These are phyloP conservation scores for Cenococcum geophilum DNA, from an alignment of 495 filamentous ascomycete genomes.

Conservation along the genomic window DNA sequence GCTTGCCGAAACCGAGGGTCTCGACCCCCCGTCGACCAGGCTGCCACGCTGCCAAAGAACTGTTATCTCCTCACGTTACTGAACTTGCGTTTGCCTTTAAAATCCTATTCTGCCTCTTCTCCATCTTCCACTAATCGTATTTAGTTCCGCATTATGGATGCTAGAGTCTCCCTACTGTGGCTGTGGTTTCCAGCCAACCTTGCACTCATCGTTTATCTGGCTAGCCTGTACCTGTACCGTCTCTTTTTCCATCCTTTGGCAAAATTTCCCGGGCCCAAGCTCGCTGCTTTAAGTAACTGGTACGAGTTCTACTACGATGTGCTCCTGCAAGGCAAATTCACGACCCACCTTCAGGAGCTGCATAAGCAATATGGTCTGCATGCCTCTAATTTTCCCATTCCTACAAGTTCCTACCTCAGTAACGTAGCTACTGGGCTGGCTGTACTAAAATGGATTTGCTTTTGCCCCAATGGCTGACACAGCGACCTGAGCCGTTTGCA, in stretches of 20 bases:
- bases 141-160: too few relatives aligned
- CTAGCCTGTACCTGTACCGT: conserved; percentile 4
- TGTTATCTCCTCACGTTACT: too few relatives aligned
- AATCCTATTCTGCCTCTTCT: too few relatives aligned
- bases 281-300: conserved; percentile 12
- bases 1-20: too few relatives aligned
- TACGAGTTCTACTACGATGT: conserved; percentile 21
- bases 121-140: too few relatives aligned
- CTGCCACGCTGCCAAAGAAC: too few relatives aligned
- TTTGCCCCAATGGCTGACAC: background rate
- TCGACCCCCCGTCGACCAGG: too few relatives aligned
- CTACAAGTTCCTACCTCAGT: background rate
- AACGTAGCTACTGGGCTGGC: background rate
- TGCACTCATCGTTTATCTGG: background rate
- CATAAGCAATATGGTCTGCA: conserved; percentile 13
- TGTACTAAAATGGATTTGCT: too few relatives aligned
- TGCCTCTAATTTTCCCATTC: background rate
- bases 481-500: background rate
- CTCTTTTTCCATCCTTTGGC: conserved; percentile 14
- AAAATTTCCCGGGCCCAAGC: conserved; percentile 18
- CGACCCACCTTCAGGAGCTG: conserved; percentile 10
- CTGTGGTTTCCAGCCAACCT: too few relatives aligned
- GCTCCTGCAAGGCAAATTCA: conserved; percentile 8
- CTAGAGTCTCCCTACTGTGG: too few relatives aligned
- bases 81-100: too few relatives aligned